These are phyloP conservation scores for Ramaria sp. DNA, from an alignment of 768 basidiomycete species.

Conservation along the genomic window DNA sequence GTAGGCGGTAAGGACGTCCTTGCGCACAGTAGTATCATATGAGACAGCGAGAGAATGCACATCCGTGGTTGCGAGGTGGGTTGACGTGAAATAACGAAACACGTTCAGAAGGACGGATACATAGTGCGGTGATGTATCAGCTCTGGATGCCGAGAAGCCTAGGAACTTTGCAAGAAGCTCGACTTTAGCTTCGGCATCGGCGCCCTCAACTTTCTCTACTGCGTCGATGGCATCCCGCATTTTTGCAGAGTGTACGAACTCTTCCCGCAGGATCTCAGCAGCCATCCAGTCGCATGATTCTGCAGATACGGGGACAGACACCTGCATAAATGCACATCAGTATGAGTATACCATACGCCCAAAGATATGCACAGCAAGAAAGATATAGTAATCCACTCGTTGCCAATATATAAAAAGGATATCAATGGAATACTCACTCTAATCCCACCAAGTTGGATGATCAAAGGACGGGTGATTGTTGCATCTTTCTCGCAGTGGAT, in stretches of 20 bases:
- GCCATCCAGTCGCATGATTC: constrained; percentile 77
- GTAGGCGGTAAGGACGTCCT: constrained; percentile 68
- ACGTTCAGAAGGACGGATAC: constrained; percentile 61
- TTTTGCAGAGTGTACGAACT: constrained; percentile 61
- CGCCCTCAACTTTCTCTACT: constrained; percentile 38
- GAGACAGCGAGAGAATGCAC: constrained; percentile 71
- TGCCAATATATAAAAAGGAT: neutral
- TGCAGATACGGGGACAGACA: constrained; percentile 84
- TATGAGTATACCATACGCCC: neutral
- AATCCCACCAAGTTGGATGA: constrained; percentile 21
- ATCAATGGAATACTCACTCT: constrained; percentile 19
- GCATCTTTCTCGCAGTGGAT: constrained; percentile 8
- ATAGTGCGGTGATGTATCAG: constrained; percentile 40
- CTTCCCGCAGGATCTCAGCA: constrained; percentile 85
- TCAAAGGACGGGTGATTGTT: constrained; percentile 20
- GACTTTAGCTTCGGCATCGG: constrained; percentile 52
- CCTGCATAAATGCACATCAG: constrained; percentile 26
- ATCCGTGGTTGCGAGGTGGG: constrained; percentile 63
- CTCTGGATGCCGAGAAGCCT: constrained; percentile 56
- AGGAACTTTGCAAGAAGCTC: constrained; percentile 81
- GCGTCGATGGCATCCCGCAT: constrained; percentile 47
- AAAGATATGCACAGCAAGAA: constrained; percentile 8
- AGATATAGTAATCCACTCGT: neutral
- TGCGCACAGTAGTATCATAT: constrained; percentile 67
- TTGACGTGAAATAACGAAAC: constrained; percentile 65